Evolutionary conservation across 805 yeast species (phyloP).

Genomic region (Myxozyma vanderwaltii): DNA sequence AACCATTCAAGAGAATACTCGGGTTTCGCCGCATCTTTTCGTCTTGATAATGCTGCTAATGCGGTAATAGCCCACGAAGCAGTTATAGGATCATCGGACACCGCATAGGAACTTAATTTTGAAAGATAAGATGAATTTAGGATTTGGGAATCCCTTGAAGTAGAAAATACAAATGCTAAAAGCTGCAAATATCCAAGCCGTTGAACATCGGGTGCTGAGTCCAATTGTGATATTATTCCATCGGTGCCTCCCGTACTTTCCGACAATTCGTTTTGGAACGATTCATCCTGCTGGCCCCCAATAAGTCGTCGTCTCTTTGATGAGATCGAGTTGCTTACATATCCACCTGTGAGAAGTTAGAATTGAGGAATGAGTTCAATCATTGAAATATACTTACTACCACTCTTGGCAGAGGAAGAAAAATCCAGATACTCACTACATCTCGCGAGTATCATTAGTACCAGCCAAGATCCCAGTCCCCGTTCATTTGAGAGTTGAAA

Average conservation of each 20-base stretch:
- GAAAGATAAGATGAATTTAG: neutral
- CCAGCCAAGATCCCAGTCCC: slow-evolving; percentile 15
- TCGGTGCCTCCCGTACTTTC: neutral
- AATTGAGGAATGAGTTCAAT: too few species aligned
- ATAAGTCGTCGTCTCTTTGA: slow-evolving; percentile 12
- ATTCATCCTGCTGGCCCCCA: neutral
- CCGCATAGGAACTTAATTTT: neutral
- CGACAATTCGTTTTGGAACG: neutral
- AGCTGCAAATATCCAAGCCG: slow-evolving; percentile 14
- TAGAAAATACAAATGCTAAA: slow-evolving; percentile 6
- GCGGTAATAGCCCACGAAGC: slow-evolving; percentile 29
- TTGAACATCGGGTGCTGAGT: neutral
- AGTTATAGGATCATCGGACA: slow-evolving; percentile 6
- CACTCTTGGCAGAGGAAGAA: neutral
- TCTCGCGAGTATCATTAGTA: slow-evolving; percentile 19
- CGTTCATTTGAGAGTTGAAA: slow-evolving; percentile 15
- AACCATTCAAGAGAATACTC: slow-evolving; percentile 11
- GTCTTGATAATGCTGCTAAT: slow-evolving; percentile 5
- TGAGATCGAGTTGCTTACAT: too few species aligned
- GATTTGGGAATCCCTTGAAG: neutral
- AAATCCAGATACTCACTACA: slow-evolving; percentile 2
- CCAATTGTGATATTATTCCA: neutral
- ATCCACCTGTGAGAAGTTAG: too few species aligned
- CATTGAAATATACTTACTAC: too few species aligned
- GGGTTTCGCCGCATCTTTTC: neutral